Base-by-base conservation (phyloP, 768 basidiomycete genomes). In the Phaffia australis region DNA sequence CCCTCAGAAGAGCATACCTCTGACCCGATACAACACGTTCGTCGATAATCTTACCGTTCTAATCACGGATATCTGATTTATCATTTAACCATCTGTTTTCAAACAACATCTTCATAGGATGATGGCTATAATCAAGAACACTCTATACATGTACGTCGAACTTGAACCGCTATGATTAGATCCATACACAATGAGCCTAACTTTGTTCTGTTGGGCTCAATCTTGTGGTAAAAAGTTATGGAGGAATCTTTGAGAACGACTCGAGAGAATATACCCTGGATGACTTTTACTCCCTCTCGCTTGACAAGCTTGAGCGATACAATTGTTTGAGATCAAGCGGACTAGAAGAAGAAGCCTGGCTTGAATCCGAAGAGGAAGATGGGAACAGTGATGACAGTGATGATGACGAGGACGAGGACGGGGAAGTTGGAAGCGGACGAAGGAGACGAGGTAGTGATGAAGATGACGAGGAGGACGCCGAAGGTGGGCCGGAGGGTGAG, bases 221-320 rank as follows among this genome's bases (percentile, higher is more conserved):
- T n/a, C 55, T 64, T 30, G 42, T 55, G 46, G 15, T 47, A 65
- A n/a, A n/a, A n/a, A 74, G 88, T 64, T 93, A 93, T 72, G 89
- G 91, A 14, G 90, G 91, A 0, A 93, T 93, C 21, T 87, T 84
- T 71, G 92, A 94, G 75, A 81, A 83, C 19, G 63, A 69, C 15
- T 80, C 86, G 16, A 82, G 83, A 27, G 91, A 95, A 75, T 91
- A 87, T 70, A 93, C 90, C 0, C 79, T 95, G 7, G 89, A 92
- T 72, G 92, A 94, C 72, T 95, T 93, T 72, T 80, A 90, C 75
- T 79, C 82, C 1, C 76, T 95, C 15, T 82, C 84, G 66, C 79
- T 95, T 23, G 89, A 92, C 72, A 93, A 93, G 75, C 78, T 93
- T 76, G 91, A 93, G 50, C 77, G 81, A 14, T 93, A 83, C 72